These are phyloP conservation scores for Colletotrichum sidae DNA, from an alignment of 2,329 filamentous ascomycete species.

Conservation along the genomic window DNA sequence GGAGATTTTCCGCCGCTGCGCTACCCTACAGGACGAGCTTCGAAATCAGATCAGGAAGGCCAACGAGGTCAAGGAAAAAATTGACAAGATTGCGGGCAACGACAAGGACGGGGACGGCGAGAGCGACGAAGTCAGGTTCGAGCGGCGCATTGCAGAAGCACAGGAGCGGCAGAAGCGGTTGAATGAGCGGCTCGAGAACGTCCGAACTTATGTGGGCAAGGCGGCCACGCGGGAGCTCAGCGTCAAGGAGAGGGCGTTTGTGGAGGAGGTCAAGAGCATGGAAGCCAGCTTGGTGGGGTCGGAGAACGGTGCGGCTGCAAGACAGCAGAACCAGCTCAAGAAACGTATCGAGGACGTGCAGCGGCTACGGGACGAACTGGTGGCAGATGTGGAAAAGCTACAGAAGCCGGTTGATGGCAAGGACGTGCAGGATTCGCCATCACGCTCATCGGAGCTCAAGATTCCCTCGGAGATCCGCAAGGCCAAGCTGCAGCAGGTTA, in stretches of 20 bases:
- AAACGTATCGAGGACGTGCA: conserved; percentile 69
- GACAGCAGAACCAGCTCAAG: conserved; percentile 58
- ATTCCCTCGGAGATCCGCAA: conserved; percentile 72
- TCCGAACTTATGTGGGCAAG: conserved; percentile 60
- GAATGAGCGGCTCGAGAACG: conserved; percentile 67
- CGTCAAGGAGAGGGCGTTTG: conserved; percentile 58
- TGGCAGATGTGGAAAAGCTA: conserved; percentile 62
- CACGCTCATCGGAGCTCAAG: conserved; percentile 56
- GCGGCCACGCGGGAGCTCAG: conserved; percentile 55
- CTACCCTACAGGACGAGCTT: conserved; percentile 75
- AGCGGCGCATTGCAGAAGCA: conserved; percentile 66
- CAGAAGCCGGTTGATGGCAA: conserved; percentile 42
- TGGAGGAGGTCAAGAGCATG: conserved; percentile 63
- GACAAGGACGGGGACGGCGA: conserved; percentile 64
- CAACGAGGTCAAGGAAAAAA: conserved; percentile 72
- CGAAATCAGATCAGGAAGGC: conserved; percentile 74
- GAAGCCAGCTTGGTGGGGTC: conserved; percentile 60
- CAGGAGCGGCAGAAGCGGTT: conserved; percentile 68
- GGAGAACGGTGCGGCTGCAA: conserved; percentile 19
- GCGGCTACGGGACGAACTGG: conserved; percentile 63
- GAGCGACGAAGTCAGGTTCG: conserved; percentile 67
- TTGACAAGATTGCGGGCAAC: conserved; percentile 74
- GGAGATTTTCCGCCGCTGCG: conserved; percentile 78
- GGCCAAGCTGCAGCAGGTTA: conserved; percentile 73
- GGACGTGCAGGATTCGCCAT: conserved; percentile 42